Evolutionary conservation across 768 basidiomycete genomes (phyloP).

Genomic region (Mycena crocata): DNA sequence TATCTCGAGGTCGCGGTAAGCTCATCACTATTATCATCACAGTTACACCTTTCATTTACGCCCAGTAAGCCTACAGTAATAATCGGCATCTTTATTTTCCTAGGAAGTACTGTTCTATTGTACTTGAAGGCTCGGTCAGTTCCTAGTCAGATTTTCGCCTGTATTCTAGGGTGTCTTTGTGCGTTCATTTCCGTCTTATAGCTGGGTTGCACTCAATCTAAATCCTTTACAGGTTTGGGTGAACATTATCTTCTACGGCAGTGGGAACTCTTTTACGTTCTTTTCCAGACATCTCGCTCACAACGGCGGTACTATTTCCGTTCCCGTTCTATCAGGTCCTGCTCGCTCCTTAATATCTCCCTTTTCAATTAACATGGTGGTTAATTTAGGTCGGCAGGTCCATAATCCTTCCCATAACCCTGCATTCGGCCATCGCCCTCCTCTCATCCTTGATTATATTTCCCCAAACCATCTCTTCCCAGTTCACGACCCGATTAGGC

Average conservation of each 20-base stretch:
- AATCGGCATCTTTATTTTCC: slow-evolving; percentile 69
- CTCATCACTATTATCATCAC: slow-evolving; percentile 5
- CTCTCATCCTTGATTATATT: slow-evolving; percentile 66
- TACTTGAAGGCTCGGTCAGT: slow-evolving; percentile 70
- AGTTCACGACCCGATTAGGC: slow-evolving; percentile 64
- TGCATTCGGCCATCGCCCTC: slow-evolving; percentile 71
- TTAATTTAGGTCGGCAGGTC: slow-evolving; percentile 56
- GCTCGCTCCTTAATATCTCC: background rate
- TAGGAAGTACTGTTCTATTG: slow-evolving; percentile 67
- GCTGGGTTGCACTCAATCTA: background rate
- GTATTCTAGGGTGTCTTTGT: slow-evolving; percentile 69
- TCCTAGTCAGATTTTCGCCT: slow-evolving; percentile 69
- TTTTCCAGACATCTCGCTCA: slow-evolving; percentile 70
- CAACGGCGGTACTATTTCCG: slow-evolving; percentile 70
- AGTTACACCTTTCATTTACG: background rate
- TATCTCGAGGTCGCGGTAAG: slow-evolving; percentile 66
- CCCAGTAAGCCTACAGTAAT: slow-evolving; percentile 67
- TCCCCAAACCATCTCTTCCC: slow-evolving; percentile 70
- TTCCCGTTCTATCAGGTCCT: slow-evolving; percentile 68
- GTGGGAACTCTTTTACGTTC: background rate
- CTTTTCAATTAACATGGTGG: slow-evolving; percentile 9
- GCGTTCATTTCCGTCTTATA: slow-evolving; percentile 1
- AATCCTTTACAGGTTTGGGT: slow-evolving; percentile 53
- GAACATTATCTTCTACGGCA: slow-evolving; percentile 23
- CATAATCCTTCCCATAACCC: slow-evolving; percentile 66